Conservation (phyloP, 139 green algal genomes). For the Trebouxia sp. region DNA sequence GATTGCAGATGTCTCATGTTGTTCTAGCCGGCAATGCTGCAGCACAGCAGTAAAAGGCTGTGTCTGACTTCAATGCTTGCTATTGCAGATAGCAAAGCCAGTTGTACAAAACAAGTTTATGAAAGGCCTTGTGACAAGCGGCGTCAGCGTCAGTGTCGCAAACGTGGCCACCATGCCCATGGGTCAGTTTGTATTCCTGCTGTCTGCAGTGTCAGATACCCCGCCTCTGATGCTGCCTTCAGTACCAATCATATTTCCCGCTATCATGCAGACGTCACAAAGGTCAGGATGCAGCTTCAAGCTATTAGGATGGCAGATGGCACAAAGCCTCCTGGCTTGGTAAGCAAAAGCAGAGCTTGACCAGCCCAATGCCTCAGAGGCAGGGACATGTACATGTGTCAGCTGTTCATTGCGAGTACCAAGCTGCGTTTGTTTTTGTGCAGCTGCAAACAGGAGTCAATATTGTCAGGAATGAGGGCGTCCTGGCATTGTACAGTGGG, state of each 20-base stretch:
- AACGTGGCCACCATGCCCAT: conserved; percentile 46
- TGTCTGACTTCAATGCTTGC: too few species aligned
- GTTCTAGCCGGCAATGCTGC: too few species aligned
- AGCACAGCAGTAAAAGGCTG: too few species aligned
- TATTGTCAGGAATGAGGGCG: conserved; percentile 60
- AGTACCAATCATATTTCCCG: neutral
- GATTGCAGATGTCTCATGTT: too few species aligned
- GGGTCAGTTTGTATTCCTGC: conserved; percentile 29
- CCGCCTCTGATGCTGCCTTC: neutral
- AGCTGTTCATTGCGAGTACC: neutral
- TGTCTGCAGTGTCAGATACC: too few species aligned
- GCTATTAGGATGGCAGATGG: conserved; percentile 22
- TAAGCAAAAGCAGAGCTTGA: too few species aligned
- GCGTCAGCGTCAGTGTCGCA: conserved; percentile 35
- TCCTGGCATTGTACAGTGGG: conserved; percentile 60
- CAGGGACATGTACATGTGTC: too few species aligned
- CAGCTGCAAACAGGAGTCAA: conserved; percentile 53
- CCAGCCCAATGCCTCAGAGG: too few species aligned
- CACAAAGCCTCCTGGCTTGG: conserved; percentile 45
- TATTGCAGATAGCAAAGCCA: conserved; percentile 2
- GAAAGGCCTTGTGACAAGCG: conserved; percentile 34
- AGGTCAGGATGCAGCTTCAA: conserved; percentile 76
- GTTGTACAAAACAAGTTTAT: conserved; percentile 6
- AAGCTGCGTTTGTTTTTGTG: neutral
- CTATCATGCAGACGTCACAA: conserved; percentile 8